Evolutionary conservation across 306 rosid species (phyloP), one percentile per base, ranked within the genome.

Genomic region (Dicorynia guianensis): DNA sequence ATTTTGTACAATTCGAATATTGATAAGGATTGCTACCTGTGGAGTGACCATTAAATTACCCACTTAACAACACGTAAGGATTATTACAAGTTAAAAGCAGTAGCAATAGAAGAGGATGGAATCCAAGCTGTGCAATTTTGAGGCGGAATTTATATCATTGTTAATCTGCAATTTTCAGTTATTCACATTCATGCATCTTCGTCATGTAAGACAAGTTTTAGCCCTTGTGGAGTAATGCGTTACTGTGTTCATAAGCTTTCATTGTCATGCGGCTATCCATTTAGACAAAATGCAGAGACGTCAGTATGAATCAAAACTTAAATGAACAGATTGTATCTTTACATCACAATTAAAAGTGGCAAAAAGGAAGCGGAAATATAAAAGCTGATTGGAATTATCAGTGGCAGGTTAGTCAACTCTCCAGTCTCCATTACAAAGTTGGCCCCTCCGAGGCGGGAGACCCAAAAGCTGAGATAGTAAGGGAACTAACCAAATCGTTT

Each of bases 81-180:
- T 15, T 7, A 12, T 57, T 36, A 40, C 7, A 3, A 2, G 7
- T 5, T 4, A n/a, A 15, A n/a, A 44, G 11, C 34, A 59, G 49
- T 8, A 30, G 39, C 58, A 48, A 14, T 18, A 18, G 25, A n/a
- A 6, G 63, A 42, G 17, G 68, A 61, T 8, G 52, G 53, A 35
- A 60, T 33, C 56, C n/a, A 60, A 89, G 92, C 91, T 87, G 94
- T 5, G 74, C 46, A 48, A 80, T 19, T 47, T 70, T 83, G 33
- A 56, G 55, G 5, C 56, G 44, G 79, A 56, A 43, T 93, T 89
- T 17, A 90, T 79, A 39, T 90, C 89, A 20, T 90, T 81, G 49
- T 89, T 94, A 7, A 79, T 14, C n/a, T n/a, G n/a, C n/a, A n/a
- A n/a, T n/a, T n/a, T n/a, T n/a, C n/a, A n/a, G n/a, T n/a, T n/a